These are phyloP conservation scores for Penicillium steckii DNA, from an alignment of 495 filamentous ascomycete genomes.

Conservation along the genomic window DNA sequence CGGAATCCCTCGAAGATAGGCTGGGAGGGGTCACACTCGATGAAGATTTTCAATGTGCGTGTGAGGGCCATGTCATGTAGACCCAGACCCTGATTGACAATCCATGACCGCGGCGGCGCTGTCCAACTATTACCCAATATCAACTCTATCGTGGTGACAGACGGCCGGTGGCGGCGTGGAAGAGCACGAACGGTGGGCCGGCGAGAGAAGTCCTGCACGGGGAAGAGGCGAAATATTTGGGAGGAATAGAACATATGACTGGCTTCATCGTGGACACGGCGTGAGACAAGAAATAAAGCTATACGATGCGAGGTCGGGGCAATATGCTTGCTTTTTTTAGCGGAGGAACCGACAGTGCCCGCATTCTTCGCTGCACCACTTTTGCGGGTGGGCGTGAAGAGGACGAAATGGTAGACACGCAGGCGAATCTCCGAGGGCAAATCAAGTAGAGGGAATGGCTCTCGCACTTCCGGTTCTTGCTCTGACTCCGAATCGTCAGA, in stretches of 20 bases:
- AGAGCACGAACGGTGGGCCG: slow-evolving; percentile 47
- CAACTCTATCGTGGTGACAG: slow-evolving; percentile 68
- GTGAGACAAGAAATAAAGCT: slow-evolving; percentile 60
- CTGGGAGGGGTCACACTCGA: slow-evolving; percentile 76
- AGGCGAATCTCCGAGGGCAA: slow-evolving; percentile 76
- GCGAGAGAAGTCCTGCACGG: slow-evolving; percentile 66
- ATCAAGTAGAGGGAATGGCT: slow-evolving; percentile 70
- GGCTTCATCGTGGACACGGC: slow-evolving; percentile 68
- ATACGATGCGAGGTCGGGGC: slow-evolving; percentile 48
- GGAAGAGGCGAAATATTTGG: slow-evolving; percentile 77
- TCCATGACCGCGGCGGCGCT: slow-evolving; percentile 70
- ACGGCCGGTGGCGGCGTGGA: slow-evolving; percentile 61
- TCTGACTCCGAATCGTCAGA: slow-evolving; percentile 9
- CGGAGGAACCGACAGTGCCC: slow-evolving; percentile 68
- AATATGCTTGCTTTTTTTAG: slow-evolving; percentile 65
- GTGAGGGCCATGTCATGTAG: slow-evolving; percentile 61
- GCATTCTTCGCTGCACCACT: slow-evolving; percentile 19
- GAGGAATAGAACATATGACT: slow-evolving; percentile 71
- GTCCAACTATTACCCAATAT: slow-evolving; percentile 81
- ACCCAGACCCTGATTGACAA: slow-evolving; percentile 63
- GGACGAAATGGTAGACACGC: slow-evolving; percentile 64
- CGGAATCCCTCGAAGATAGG: slow-evolving; percentile 73
- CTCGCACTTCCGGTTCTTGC: slow-evolving; percentile 3
- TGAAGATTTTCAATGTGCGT: slow-evolving; percentile 67
- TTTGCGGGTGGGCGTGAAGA: slow-evolving; percentile 47